Percentiles rank a stretch among this genome's conserved stretches.
Conservation (phyloP, 2,329 filamentous ascomycete species). For the Spiromastix sp. region DNA sequence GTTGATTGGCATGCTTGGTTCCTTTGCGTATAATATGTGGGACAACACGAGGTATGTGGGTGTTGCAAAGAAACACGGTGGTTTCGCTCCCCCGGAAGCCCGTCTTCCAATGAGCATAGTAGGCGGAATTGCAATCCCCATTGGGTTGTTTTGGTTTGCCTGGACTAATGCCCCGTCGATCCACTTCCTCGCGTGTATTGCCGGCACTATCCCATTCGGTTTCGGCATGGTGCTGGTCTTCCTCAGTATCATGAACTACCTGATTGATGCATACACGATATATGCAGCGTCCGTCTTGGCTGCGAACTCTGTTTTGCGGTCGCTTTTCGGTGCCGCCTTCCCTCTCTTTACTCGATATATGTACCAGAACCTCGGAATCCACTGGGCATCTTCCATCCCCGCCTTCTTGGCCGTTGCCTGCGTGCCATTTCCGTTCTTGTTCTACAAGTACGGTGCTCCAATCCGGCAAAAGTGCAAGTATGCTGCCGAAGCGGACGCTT, state of each 20-base stretch:
- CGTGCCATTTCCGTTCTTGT: conserved; percentile 64
- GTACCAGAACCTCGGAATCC: conserved; percentile 50
- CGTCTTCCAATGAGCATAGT: conserved; percentile 53
- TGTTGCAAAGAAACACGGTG: conserved; percentile 36
- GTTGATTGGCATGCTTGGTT: conserved; percentile 53
- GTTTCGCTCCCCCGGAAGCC: conserved; percentile 55
- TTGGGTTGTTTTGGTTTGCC: conserved; percentile 58
- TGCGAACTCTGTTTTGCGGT: conserved; percentile 70
- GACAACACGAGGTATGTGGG: conserved; percentile 47
- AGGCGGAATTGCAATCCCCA: conserved; percentile 51
- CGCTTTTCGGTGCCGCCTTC: conserved; percentile 66
- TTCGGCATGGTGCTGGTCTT: conserved; percentile 52
- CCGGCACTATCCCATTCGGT: conserved; percentile 43
- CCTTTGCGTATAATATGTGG: conserved; percentile 40
- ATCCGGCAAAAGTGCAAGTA: conserved; percentile 62
- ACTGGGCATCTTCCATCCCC: conserved; percentile 65
- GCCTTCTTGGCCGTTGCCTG: conserved; percentile 64
- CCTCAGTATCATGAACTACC: conserved; percentile 55
- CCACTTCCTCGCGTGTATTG: conserved; percentile 45
- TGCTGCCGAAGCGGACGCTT: conserved; percentile 54
- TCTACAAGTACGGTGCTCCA: conserved; percentile 58
- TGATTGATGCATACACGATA: conserved; percentile 61
- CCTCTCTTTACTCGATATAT: conserved; percentile 57
- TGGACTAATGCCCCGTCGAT: conserved; percentile 52
- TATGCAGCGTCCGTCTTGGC: conserved; percentile 68